Conservation (phyloP, 2,329 filamentous ascomycete species). For the Fusarium tricinctum region DNA sequence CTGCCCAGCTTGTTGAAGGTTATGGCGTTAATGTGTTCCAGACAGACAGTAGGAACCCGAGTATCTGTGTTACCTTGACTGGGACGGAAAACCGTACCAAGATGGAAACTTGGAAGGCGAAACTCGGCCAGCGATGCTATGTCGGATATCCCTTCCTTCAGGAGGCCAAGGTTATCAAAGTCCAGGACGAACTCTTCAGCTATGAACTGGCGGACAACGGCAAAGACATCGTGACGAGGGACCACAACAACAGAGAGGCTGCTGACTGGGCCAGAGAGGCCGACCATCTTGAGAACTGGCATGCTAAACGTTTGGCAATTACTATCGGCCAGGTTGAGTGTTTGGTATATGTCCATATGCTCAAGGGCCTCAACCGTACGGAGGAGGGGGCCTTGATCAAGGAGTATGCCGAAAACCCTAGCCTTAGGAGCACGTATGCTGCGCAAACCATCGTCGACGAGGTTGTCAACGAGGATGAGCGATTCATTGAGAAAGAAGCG, state of each 20-base stretch:
- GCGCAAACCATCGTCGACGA: conserved; percentile 90
- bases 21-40: conserved; percentile 97
- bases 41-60: conserved; percentile 95
- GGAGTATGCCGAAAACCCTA: conserved; percentile 88
- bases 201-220: conserved; percentile 80
- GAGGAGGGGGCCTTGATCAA: conserved; percentile 93
- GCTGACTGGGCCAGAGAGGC: conserved; percentile 88
- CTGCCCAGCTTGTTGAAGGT: conserved; percentile 76
- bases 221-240: conserved; percentile 73
- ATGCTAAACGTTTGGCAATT: conserved; percentile 92
- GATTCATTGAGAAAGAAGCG: conserved; percentile 92
- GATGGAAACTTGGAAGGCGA: conserved; percentile 79
- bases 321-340: conserved; percentile 89
- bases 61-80: conserved; percentile 89
- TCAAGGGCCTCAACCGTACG: conserved; percentile 90
- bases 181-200: conserved; percentile 94
- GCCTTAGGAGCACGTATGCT: conserved; percentile 91
- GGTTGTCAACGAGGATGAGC: conserved; percentile 89
- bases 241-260: conserved; percentile 82
- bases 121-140: conserved; percentile 87
- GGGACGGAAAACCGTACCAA: conserved; percentile 80
- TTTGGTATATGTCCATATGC: conserved; percentile 91
- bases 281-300: conserved; percentile 84
- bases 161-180: conserved; percentile 89
- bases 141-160: conserved; percentile 96